Base-by-base conservation (phyloP, 192 early-diverging fungal genomes). In the Coemansia sp. region DNA sequence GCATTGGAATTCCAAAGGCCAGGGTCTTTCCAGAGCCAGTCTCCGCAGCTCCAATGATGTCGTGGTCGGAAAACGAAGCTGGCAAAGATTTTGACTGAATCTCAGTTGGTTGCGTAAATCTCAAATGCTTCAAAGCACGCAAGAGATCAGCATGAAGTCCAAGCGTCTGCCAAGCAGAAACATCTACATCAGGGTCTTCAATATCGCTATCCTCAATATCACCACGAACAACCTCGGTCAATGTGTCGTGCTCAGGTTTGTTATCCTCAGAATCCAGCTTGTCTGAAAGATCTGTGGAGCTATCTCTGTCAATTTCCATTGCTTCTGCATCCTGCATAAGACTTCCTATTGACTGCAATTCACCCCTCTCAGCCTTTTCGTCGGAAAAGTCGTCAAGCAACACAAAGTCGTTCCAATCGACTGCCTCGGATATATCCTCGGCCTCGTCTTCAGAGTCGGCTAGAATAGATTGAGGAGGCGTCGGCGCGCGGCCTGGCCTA, bases 11-110 rank as follows among this genome's bases (percentile, higher is more conserved):
- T 18, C 95, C 95, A 82, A 95, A 98, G 0, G 94, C 94, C 54
- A 98, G 78, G 5, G 96, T 98, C 78, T 98, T 96, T 44, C 94
- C 94, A 0, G 93, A 94, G 60, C 95, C 93, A 4, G 96, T 98
- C 64, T 94, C 93, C 1, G 96, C 95, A 8, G 91, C 91, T 21
- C 96, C 96, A 30, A 98, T 87, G 26, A 97, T 83, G 65, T 98
- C 87, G n/a, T 86, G 86, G 24, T 84, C 88, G n/a, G 57, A 56
- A n/a, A 95, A 68, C 3, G 90, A 86, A n/a, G 82, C 31, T 34
- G 86, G 83, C 21, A 98, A 74, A 1, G 90, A 82, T 58, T 89
- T 73, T 26, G 85, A 73, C 79, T 98, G 96, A 73, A 98, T 98
- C 23, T 88, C 88, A 0, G 94, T 96, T 1, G 96, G 96, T 21